A percentile compares a stretch with the other conserved stretches of the same genome.
phyloP scores from a whole-genome alignment of 2,329 filamentous ascomycete genomes.

The Sporothrix dimorphospora region DNA sequence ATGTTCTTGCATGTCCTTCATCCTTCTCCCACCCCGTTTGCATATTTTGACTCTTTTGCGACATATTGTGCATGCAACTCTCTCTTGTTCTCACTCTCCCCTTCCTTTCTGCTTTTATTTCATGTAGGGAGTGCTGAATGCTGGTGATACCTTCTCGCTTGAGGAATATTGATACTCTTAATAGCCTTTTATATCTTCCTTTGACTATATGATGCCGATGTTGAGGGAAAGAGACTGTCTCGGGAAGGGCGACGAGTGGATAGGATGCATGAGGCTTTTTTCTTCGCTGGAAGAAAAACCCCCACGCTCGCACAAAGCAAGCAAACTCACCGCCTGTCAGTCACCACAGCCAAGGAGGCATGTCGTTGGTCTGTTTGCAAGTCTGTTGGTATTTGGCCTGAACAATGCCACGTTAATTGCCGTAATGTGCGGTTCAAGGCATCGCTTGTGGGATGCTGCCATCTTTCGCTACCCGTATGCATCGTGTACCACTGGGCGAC shows the following conservation, averaged over 20 bases:
- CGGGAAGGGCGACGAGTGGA: background rate
- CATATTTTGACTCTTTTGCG: background rate
- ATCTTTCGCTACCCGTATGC: background rate
- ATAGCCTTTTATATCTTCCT: background rate
- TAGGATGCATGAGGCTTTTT: background rate
- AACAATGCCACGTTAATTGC: background rate
- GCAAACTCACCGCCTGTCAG: background rate
- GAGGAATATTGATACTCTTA: background rate
- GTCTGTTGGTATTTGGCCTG: background rate
- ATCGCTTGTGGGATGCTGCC: background rate
- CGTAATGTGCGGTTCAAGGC: background rate
- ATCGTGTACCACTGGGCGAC: background rate
- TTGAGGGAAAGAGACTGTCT: background rate
- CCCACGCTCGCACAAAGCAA: slow-evolving; percentile 2
- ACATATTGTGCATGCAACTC: background rate
- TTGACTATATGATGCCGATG: slow-evolving; percentile 1
- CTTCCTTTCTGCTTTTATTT: background rate
- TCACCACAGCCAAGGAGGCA: background rate
- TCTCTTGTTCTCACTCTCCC: background rate
- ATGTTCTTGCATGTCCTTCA: slow-evolving; percentile 1
- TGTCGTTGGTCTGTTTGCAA: background rate
- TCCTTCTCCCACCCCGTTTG: background rate
- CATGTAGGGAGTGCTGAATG: background rate
- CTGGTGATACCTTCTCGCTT: background rate
- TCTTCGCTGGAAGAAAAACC: background rate